phyloP scores from a whole-genome alignment of 1,139 yeast species.

The Nadsonia commutata region DNA sequence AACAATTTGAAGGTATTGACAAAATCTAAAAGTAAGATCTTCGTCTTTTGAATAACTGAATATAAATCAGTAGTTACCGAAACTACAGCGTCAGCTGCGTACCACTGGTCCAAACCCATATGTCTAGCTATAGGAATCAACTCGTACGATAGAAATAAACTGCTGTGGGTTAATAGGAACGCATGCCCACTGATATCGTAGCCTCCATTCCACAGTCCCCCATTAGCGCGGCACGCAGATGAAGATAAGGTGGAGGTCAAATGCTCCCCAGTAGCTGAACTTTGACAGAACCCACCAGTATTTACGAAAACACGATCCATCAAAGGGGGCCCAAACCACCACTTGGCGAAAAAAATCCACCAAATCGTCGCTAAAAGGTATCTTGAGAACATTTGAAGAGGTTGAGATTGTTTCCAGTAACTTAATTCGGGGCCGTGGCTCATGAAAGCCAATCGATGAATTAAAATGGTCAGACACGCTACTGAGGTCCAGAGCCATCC shows the following conservation, averaged over 20 bases:
- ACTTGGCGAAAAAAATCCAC: constrained; percentile 79
- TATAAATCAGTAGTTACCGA: no score
- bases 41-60: no score
- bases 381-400: constrained; percentile 12
- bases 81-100: no score
- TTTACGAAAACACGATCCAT: constrained; percentile 72
- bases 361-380: constrained; percentile 46
- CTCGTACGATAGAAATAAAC: constrained; percentile 58
- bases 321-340: constrained; percentile 77
- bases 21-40: no score
- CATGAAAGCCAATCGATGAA: neutral
- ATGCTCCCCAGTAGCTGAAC: no score
- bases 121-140: no score
- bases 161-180: constrained; percentile 60
- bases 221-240: constrained; percentile 40
- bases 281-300: constrained; percentile 71
- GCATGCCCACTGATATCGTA: constrained; percentile 96
- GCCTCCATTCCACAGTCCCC: constrained; percentile 81
- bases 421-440: neutral
- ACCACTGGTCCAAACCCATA: no score
- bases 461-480: constrained; percentile 16
- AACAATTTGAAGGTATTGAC: constrained; percentile 14
- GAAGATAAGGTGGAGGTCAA: no score
- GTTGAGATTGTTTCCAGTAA: neutral
- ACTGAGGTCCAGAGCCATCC: constrained; percentile 92